Evolutionary conservation across 1,139 yeast genomes (phyloP).

Genomic region (Zygoascus hellenicus): DNA sequence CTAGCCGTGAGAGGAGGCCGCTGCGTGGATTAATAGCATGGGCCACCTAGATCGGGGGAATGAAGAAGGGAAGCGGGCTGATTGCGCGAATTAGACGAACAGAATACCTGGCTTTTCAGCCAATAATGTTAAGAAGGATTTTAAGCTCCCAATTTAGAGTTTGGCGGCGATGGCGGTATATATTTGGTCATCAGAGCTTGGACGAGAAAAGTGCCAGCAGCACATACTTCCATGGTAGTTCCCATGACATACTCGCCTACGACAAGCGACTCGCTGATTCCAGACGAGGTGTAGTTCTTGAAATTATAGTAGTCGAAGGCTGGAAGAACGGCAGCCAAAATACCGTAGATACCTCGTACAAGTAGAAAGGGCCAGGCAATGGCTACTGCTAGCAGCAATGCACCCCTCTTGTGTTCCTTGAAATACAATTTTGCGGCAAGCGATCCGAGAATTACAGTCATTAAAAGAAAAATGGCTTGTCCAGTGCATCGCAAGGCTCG

Average conservation of each 20-base stretch:
- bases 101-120: too few species aligned
- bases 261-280: slow-evolving; percentile 16
- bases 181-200: slow-evolving; percentile 1
- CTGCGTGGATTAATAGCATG: too few species aligned
- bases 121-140: too few species aligned
- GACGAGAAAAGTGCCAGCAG: slow-evolving; percentile 3
- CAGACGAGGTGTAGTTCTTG: slow-evolving; percentile 16
- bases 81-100: too few species aligned
- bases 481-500: slow-evolving; percentile 23
- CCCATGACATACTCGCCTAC: slow-evolving; percentile 22
- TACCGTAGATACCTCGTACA: slow-evolving; percentile 25
- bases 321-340: slow-evolving; percentile 18
- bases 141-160: too few species aligned
- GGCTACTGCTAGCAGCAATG: slow-evolving; percentile 14
- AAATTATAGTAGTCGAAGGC: slow-evolving; percentile 19
- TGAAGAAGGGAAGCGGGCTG: too few species aligned
- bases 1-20: too few species aligned
- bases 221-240: slow-evolving; percentile 19
- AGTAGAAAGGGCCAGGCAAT: slow-evolving; percentile 24
- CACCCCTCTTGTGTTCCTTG: slow-evolving; percentile 10
- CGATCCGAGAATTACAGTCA: slow-evolving; percentile 18
- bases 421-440: slow-evolving; percentile 20
- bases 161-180: too few species aligned
- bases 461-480: slow-evolving; percentile 23
- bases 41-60: too few species aligned